Percentiles rank a stretch among this genome's conserved stretches.
phyloP scores from a whole-genome alignment of 2,329 filamentous ascomycete genomes.

The Pseudogymnoascus sp. region DNA sequence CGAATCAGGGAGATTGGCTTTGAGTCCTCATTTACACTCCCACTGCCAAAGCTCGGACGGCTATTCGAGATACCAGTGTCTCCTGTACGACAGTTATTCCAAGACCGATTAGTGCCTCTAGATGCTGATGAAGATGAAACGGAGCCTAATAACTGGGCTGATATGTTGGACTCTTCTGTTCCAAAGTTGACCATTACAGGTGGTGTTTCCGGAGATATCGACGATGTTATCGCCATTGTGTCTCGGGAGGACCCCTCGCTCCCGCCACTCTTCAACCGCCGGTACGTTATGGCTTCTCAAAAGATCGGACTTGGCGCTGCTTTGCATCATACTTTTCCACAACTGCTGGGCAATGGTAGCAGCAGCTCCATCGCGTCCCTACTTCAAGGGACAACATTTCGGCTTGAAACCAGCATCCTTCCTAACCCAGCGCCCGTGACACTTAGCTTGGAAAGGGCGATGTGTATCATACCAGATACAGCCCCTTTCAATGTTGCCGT shows the following conservation, averaged over 20 bases:
- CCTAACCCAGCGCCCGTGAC: neutral
- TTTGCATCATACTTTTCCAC: conserved; percentile 19
- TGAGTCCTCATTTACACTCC: conserved; percentile 5
- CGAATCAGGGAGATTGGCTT: conserved; percentile 19
- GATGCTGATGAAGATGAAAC: neutral
- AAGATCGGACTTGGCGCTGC: neutral
- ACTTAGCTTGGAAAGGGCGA: neutral
- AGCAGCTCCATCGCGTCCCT: conserved; percentile 19
- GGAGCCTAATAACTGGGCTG: neutral
- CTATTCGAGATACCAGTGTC: neutral
- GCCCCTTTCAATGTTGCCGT: neutral
- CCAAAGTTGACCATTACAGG: conserved; percentile 11
- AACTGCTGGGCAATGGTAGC: conserved; percentile 19
- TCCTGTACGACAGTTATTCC: neutral
- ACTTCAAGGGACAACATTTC: conserved; percentile 1
- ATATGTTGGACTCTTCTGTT: neutral
- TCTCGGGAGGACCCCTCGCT: neutral
- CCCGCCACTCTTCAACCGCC: neutral
- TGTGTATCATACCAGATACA: neutral
- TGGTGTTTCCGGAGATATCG: conserved; percentile 4
- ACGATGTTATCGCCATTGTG: neutral
- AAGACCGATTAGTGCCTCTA: neutral
- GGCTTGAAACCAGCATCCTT: neutral
- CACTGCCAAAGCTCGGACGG: conserved; percentile 16
- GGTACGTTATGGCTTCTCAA: neutral